These are phyloP conservation scores for Candida krabiensis DNA, from an alignment of 805 yeast genomes.

Conservation along the genomic window DNA sequence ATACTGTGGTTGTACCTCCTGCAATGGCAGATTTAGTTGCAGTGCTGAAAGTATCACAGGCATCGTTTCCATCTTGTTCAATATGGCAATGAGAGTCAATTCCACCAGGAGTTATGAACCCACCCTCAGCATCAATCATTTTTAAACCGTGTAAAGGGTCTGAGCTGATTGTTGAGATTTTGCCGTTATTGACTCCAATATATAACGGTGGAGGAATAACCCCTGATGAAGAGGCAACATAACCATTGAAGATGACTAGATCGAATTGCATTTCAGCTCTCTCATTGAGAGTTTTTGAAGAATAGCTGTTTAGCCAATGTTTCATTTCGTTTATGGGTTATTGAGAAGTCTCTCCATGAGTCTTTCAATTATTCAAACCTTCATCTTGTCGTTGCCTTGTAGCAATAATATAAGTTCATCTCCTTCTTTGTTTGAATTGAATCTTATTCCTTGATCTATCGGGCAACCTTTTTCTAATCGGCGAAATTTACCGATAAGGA, in stretches of 20 bases:
- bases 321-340: no score
- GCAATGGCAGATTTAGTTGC: conserved; percentile 45
- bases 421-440: no score
- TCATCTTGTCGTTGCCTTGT: no score
- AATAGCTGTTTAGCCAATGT: no score
- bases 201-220: background rate
- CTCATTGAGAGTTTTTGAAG: no score
- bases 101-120: conserved; percentile 47
- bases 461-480: no score
- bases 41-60: conserved; percentile 42
- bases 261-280: background rate
- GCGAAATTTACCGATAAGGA: no score
- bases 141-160: conserved; percentile 24
- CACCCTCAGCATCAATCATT: conserved; percentile 45
- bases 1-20: conserved; percentile 48
- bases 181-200: conserved; percentile 41
- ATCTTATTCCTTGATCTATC: no score
- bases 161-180: conserved; percentile 35
- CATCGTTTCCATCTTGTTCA: conserved; percentile 34
- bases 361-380: no score
- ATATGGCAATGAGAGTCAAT: conserved; percentile 48
- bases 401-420: no score
- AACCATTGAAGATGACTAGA: background rate
- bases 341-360: no score
- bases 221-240: background rate